These are phyloP conservation scores for Podospora comata DNA, from an alignment of 495 filamentous ascomycete species.

Conservation along the genomic window DNA sequence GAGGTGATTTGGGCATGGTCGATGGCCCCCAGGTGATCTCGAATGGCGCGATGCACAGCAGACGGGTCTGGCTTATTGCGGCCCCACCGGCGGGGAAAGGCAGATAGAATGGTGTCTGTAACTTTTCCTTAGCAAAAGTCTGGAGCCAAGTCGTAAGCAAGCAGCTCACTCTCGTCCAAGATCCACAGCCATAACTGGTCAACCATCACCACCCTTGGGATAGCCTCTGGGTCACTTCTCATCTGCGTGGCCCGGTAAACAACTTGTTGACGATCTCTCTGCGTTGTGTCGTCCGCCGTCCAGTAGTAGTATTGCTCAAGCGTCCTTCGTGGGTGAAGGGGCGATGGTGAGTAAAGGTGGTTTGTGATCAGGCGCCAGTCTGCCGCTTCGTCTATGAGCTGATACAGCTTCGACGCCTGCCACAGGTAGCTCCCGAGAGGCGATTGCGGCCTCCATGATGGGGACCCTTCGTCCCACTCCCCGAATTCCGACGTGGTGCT, in stretches of 20 bases:
- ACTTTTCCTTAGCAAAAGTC: not conserved
- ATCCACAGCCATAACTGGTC: slow-evolving; percentile 76
- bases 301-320: slow-evolving; percentile 27
- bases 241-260: slow-evolving; percentile 23
- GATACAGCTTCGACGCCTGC: slow-evolving; percentile 27
- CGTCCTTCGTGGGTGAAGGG: slow-evolving; percentile 21
- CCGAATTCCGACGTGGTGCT: slow-evolving; percentile 17
- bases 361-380: slow-evolving; percentile 29
- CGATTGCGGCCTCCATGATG: slow-evolving; percentile 26
- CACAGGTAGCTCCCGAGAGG: slow-evolving; percentile 26
- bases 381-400: slow-evolving; percentile 31
- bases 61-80: slow-evolving; percentile 65
- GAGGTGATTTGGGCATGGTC: slow-evolving; percentile 54
- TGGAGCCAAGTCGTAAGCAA: not conserved
- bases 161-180: slow-evolving; percentile 45
- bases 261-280: slow-evolving; percentile 25
- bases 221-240: slow-evolving; percentile 25
- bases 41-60: slow-evolving; percentile 56
- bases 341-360: slow-evolving; percentile 24
- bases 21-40: slow-evolving; percentile 39
- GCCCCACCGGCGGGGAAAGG: slow-evolving; percentile 66
- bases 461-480: slow-evolving; percentile 15
- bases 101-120: slow-evolving; percentile 59
- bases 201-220: slow-evolving; percentile 71
- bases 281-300: slow-evolving; percentile 24